Evolutionary conservation across 2,329 filamentous ascomycete species (phyloP), one percentile per base, ranked within the genome.

Genomic region (Neonectria magnoliae): DNA sequence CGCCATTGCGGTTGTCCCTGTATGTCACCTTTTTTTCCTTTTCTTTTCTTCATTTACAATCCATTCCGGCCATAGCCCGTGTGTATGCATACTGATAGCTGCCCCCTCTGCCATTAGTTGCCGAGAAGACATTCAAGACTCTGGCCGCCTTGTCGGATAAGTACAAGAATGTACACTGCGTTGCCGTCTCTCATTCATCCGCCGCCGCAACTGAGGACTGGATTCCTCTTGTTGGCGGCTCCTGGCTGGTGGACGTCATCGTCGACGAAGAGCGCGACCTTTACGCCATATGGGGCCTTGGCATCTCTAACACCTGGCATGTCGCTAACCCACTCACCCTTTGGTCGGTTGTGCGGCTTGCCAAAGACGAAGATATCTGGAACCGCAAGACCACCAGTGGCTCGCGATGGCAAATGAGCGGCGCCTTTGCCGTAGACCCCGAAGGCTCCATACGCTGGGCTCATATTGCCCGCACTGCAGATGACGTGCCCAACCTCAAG

Each of bases 1-100:
- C 83, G 91, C 36, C 90, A 93, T 76, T 93, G 90, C 75, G 91
- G 91, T 36, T 92, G 90, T 79, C 91, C 91, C 11, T 92, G 91
- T 91, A 84, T 75, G 84, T n/a, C 18, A 51, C 48, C 47, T 48
- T 27, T 22, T 22, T 25, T 25, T 25, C 25, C 6, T 25, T 25
- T 25, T 25, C 25, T 25, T 25, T 5, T 25, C 25, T 25, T 25
- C 25, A 6, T 25, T 25, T 25, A 25, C 25, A 25, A 25, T 25
- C 25, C 25, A 25, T 25, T 5, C 25, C 5, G 25, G 25, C 25
- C 31, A 33, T 14, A 27, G 14, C n/a, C 20, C 18, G 14, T 27
- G 29, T 27, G 13, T 31, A 33, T 16, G 27, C 20, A 29, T 48
- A 10, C 29, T 44, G 20, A 62, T 36, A 14, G 27, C 41, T 29